Evolutionary conservation across 164 flowering plant species (phyloP), one percentile per base, ranked within the genome.

Genomic region (Aristolochia californica): DNA sequence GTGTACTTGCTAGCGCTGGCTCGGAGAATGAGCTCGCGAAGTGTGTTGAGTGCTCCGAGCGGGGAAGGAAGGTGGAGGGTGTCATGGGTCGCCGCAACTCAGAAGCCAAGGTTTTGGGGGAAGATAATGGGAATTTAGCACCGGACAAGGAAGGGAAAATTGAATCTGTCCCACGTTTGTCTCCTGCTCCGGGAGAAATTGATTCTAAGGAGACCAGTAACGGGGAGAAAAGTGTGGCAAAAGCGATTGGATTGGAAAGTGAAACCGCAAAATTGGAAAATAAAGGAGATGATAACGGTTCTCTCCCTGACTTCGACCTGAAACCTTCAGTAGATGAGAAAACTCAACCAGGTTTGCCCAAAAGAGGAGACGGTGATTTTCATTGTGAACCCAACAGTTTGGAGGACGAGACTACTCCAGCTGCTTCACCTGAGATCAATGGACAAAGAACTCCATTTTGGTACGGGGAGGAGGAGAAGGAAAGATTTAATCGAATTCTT

Each of bases 11-110:
- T 60, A 87, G 96, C 60, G 62, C 80, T 49, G 94, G 97, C 44
- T 85, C 96, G 15, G 96, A 63, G 0, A 75, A 64, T 66, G 93
- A 84, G 77, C 85, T 87, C 55, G 82, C 55, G 5, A 93, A 84
- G 81, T 93, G 99, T 58, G 66, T 78, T 45, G 88, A 80, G 70
- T 93, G 97, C 59, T 81, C 97, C 0, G 94, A 93, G 59, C 77
- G 94, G 48, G 98, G 97, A 5, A 78, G 98, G 7, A 89, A 93
- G 69, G 96, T 93, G 10, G 62, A 55, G 1, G 97, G 94, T 5
- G 63, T 74, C 16, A 78, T 88, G 84, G 96, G 89, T 26, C 79
- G 74, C 48, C 25, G 51, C 24, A 14, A 20, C 23, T 38, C 1
- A 30, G 23, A 44, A 20, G 15, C 5, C 43, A 20, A 18, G 56